These are phyloP conservation scores for Capsicum chinense DNA, from an alignment of 257 asterid species.

Conservation along the genomic window DNA sequence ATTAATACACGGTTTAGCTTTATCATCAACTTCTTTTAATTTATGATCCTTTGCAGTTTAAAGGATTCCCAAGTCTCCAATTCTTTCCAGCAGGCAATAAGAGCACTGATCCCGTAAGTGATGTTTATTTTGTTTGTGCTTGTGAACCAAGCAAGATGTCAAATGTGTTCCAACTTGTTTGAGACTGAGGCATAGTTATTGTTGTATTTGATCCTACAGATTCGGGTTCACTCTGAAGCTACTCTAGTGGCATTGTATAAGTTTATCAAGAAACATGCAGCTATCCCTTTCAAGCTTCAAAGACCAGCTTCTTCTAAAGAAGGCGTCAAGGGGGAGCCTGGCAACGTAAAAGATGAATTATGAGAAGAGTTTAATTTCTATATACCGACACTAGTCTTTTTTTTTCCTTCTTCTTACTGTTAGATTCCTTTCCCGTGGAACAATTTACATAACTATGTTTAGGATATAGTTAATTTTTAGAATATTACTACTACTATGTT, in stretches of 20 bases:
- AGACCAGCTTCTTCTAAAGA: constrained; percentile 52
- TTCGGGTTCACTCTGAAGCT: constrained; percentile 69
- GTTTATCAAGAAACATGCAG: constrained; percentile 79
- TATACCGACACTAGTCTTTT: neutral
- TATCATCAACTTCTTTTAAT: neutral
- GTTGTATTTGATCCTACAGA: constrained; percentile 45
- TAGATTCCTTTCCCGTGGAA: neutral
- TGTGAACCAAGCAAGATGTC: neutral
- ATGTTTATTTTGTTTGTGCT: constrained; percentile 8
- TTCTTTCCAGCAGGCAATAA: constrained; percentile 93
- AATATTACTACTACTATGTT: neutral
- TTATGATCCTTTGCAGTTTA: constrained; percentile 56
- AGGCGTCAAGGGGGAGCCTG: constrained; percentile 38
- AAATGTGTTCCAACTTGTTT: neutral
- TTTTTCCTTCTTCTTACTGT: neutral
- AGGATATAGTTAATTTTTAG: neutral
- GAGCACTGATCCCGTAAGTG: constrained; percentile 83
- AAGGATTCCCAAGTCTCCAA: constrained; percentile 86
- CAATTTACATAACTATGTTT: neutral
- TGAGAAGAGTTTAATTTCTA: constrained; percentile 35
- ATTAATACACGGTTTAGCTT: constrained; percentile 29
- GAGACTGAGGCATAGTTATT: neutral
- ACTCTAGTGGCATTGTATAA: constrained; percentile 80
- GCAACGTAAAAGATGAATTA: constrained; percentile 72
- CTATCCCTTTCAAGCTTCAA: constrained; percentile 81